These are phyloP conservation scores for Candida easanensis DNA, from an alignment of 805 yeast genomes.

Conservation along the genomic window DNA sequence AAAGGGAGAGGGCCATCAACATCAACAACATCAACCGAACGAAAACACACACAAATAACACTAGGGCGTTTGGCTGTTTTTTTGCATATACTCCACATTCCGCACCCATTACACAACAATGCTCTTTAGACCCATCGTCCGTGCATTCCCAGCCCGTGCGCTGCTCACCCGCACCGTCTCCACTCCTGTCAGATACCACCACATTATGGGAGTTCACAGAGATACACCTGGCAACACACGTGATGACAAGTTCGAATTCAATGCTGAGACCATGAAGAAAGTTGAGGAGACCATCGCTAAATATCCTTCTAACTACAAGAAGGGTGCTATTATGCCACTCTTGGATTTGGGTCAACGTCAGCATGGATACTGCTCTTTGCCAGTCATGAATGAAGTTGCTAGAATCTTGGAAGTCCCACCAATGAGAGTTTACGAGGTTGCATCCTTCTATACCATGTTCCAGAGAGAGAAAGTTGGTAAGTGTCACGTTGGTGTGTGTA, in stretches of 20 bases:
- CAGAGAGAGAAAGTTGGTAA: constrained; percentile 85
- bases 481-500: constrained; percentile 79
- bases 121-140: not conserved
- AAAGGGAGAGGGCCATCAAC: not conserved
- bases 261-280: constrained; percentile 56
- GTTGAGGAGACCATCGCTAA: constrained; percentile 75
- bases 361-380: constrained; percentile 78
- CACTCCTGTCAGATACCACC: constrained; percentile 15
- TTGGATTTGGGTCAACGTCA: constrained; percentile 87
- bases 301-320: constrained; percentile 84
- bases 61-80: too few relatives aligned
- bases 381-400: constrained; percentile 90
- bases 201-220: constrained; percentile 55
- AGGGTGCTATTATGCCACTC: constrained; percentile 85
- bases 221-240: constrained; percentile 67
- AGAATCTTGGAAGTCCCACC: constrained; percentile 84
- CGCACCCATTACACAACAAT: too few relatives aligned
- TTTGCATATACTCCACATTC: too few relatives aligned
- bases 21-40: too few relatives aligned
- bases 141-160: not conserved
- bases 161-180: not conserved
- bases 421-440: constrained; percentile 91
- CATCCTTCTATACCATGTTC: constrained; percentile 90
- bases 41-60: too few relatives aligned
- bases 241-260: constrained; percentile 69